Evolutionary conservation across 1,139 yeast species (phyloP).

Genomic region (Blastobotrys capitulatus): DNA sequence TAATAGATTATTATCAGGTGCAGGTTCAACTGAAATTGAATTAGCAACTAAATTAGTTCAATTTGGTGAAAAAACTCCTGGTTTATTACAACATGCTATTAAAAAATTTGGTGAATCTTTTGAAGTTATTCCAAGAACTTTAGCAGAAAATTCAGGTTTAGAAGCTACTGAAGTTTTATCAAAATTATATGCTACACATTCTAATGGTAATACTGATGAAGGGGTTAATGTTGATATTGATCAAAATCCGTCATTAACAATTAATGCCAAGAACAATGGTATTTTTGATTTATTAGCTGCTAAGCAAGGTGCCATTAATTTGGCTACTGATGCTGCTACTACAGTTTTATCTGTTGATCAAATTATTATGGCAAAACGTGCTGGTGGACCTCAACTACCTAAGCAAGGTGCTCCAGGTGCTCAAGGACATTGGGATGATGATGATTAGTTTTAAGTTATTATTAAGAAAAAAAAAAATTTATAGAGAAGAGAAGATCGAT

Average conservation of each 20-base stretch:
- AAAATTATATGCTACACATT: slow-evolving; percentile 80
- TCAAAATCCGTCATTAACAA: slow-evolving; percentile 53
- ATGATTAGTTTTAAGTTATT: slow-evolving; percentile 56
- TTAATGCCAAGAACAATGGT: slow-evolving; percentile 63
- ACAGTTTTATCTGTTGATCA: slow-evolving; percentile 89
- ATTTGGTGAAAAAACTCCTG: slow-evolving; percentile 92
- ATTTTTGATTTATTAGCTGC: slow-evolving; percentile 77
- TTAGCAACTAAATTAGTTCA: slow-evolving; percentile 71
- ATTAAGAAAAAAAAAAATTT: background rate
- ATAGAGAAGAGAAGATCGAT: background rate
- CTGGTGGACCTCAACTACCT: slow-evolving; percentile 96
- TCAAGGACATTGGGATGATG: slow-evolving; percentile 98
- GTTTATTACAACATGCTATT: slow-evolving; percentile 85
- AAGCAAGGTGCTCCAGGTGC: slow-evolving; percentile 54
- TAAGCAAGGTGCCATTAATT: slow-evolving; percentile 80
- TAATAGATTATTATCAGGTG: slow-evolving; percentile 82
- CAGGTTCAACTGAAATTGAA: slow-evolving; percentile 95
- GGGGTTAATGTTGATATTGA: slow-evolving; percentile 69
- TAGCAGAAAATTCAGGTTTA: slow-evolving; percentile 92
- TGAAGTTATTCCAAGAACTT: slow-evolving; percentile 86
- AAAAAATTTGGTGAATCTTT: slow-evolving; percentile 92
- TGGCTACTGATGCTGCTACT: slow-evolving; percentile 93
- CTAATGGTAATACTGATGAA: slow-evolving; percentile 35
- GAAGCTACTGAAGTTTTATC: slow-evolving; percentile 86
- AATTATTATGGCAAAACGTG: slow-evolving; percentile 90